These are phyloP conservation scores for Mycena venus DNA, from an alignment of 768 basidiomycete genomes.

Conservation along the genomic window DNA sequence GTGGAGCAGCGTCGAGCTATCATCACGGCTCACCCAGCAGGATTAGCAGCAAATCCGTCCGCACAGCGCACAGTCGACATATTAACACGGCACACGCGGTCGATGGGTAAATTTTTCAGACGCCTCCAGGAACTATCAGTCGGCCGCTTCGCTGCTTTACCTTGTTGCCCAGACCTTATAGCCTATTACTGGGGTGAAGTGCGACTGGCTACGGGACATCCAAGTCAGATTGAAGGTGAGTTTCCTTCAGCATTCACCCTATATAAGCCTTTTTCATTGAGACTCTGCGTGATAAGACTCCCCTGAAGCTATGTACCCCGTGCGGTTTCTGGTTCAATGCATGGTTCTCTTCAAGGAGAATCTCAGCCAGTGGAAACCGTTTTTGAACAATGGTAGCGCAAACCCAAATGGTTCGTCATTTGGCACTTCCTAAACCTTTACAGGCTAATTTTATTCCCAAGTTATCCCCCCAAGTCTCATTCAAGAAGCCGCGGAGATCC, in stretches of 20 bases:
- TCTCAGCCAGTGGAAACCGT: constrained; percentile 81
- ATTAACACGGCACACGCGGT: constrained; percentile 76
- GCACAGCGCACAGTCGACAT: constrained; percentile 62
- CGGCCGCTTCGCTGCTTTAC: constrained; percentile 72
- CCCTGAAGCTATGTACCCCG: constrained; percentile 74
- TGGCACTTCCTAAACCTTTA: background rate
- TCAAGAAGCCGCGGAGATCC: constrained; percentile 76
- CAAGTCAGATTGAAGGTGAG: constrained; percentile 71
- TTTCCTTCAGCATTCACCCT: background rate
- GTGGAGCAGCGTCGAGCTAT: constrained; percentile 71
- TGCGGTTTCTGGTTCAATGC: constrained; percentile 84
- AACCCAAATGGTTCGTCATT: constrained; percentile 69
- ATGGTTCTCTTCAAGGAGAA: constrained; percentile 91
- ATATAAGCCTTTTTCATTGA: background rate
- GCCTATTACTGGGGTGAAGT: constrained; percentile 89
- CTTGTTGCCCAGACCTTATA: constrained; percentile 74
- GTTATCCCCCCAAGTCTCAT: constrained; percentile 80
- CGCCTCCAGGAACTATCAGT: constrained; percentile 75
- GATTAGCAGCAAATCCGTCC: constrained; percentile 49
- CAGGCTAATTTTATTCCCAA: constrained; percentile 40
- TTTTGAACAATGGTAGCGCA: constrained; percentile 68
- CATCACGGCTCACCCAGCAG: constrained; percentile 56
- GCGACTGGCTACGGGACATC: constrained; percentile 73
- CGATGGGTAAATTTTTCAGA: constrained; percentile 87
- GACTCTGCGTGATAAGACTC: constrained; percentile 63